phyloP scores from a whole-genome alignment of 495 filamentous ascomycete genomes.

The Friedmanniomyces simplex region DNA sequence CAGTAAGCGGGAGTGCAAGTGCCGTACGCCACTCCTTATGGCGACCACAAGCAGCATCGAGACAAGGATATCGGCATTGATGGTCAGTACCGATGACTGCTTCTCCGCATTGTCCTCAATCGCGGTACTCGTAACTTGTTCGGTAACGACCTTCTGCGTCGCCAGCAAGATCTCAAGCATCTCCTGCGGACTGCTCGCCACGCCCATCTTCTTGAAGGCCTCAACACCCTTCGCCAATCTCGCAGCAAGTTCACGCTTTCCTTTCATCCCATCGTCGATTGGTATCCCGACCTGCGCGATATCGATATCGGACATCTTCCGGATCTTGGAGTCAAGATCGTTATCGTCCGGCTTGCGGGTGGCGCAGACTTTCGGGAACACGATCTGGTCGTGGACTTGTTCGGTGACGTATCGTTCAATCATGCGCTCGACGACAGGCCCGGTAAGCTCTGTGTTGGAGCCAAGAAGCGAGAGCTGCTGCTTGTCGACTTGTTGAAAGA shows the following conservation, averaged over 20 bases:
- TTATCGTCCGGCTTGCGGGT: conserved; percentile 71
- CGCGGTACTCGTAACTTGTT: conserved; percentile 24
- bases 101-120: conserved; percentile 45
- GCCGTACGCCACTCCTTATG: conserved; percentile 79
- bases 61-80: conserved; percentile 93
- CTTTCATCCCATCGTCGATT: conserved; percentile 59
- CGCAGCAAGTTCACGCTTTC: conserved; percentile 60
- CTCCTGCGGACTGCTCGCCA: conserved; percentile 79
- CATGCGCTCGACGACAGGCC: conserved; percentile 78
- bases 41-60: conserved; percentile 86
- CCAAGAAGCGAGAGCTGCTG: conserved; percentile 87
- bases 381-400: conserved; percentile 76
- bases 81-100: conserved; percentile 53
- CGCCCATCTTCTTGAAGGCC: conserved; percentile 76
- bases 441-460: conserved; percentile 87
- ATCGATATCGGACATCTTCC: conserved; percentile 87
- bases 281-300: conserved; percentile 86
- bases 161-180: conserved; percentile 83
- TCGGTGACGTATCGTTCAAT: conserved; percentile 94
- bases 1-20: conserved; percentile 74
- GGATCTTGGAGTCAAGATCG: conserved; percentile 83
- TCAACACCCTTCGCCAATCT: conserved; percentile 71
- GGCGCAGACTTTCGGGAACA: conserved; percentile 72
- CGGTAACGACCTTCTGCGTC: conserved; percentile 78
- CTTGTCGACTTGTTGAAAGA: conserved; percentile 92